Percentiles rank a stretch among this genome's conserved stretches.
Evolutionary conservation across 2,329 filamentous ascomycete species (phyloP).

Genomic region (Fusarium chuoi): DNA sequence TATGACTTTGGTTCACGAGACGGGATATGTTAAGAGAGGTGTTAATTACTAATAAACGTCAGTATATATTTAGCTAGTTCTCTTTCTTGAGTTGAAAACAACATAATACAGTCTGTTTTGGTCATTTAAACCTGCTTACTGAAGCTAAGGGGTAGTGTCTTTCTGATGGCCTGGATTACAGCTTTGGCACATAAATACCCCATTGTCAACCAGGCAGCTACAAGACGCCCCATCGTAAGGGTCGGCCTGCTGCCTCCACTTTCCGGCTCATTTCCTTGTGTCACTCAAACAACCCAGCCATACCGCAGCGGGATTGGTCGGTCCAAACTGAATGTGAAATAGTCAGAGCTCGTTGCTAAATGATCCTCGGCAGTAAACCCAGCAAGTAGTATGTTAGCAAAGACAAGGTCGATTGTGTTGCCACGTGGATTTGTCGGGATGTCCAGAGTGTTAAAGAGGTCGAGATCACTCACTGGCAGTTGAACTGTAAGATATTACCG

Average conservation of each 20-base stretch:
- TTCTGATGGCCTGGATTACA: not conserved
- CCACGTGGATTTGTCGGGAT: too few species aligned
- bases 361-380: too few species aligned
- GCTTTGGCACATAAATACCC: not conserved
- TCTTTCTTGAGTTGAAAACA: not conserved
- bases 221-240: not conserved
- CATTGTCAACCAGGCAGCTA: not conserved
- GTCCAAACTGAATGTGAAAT: not conserved
- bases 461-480: too few species aligned
- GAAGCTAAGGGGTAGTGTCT: not conserved
- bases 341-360: too few species aligned
- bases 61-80: not conserved
- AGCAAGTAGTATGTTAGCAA: too few species aligned
- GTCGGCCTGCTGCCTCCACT: fast-evolving
- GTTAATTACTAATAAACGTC: not conserved
- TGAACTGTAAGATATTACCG: too few species aligned
- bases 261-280: not conserved
- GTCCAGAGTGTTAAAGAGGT: too few species aligned
- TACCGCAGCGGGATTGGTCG: too few species aligned
- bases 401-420: too few species aligned
- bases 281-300: not conserved
- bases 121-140: not conserved
- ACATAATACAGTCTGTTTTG: not conserved
- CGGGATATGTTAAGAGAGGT: not conserved
- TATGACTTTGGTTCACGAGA: not conserved